Base-by-base conservation (phyloP, 139 green algal genomes). In the Chara braunii region DNA sequence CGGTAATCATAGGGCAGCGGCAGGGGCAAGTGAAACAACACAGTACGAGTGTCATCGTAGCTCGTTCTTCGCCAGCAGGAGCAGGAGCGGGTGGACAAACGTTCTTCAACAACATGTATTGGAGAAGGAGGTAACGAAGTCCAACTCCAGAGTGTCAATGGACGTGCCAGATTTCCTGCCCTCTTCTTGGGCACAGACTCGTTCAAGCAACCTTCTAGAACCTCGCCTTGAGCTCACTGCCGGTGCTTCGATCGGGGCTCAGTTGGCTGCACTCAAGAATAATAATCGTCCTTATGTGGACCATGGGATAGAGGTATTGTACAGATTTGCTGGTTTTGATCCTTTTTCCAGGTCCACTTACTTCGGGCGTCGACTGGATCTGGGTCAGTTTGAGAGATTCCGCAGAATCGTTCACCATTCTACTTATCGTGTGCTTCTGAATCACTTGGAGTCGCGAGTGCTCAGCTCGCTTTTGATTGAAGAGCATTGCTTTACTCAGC, bases 221-320 rank as follows among this genome's bases (percentile, higher is more conserved):
- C n/a, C 54, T 35, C 26, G 8, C 54, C 23, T 48, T 18, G 40
- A 48, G 40, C 40, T 48, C 57, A 29, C 50, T 30, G 12, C 44
- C 50, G 67, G 70, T 29, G 67, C 52, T 44, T 26, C 59, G 31
- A 48, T 72, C 30, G 12, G 3, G 30, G 28, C 34, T 26, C 67
- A 75, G 59, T 59, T 75, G 24, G 45, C 23, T 1, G 67, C 67
- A n/a, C 58, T 75, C 37, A 28, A 43, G 45, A 8, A 62, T 4
- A 75, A 75, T 45, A 44, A 75, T 51, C 14, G 56, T 11, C 67
- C 67, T 24, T 72, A 75, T 61, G 12, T 28, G 22, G 67, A 75
- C 59, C 67, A 75, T 37, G 67, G 67, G 26, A 37, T 75, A 2
- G 67, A 75, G 34, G 59, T 75, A 37, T 64, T 75, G 67, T 75